phyloP scores from a whole-genome alignment of 2,329 filamentous ascomycete species.

The Colletotrichum paranaense region DNA sequence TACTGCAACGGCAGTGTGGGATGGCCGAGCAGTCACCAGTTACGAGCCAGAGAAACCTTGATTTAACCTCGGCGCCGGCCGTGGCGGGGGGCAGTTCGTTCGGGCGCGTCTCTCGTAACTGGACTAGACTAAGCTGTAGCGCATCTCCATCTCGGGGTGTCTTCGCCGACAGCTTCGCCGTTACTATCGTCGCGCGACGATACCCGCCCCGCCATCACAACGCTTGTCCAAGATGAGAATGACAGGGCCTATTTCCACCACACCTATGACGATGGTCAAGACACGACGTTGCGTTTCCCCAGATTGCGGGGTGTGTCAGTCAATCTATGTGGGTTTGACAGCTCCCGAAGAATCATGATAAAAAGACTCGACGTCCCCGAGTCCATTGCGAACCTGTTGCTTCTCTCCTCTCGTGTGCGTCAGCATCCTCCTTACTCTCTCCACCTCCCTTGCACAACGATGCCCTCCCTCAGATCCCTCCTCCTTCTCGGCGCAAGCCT shows the following conservation, averaged over 20 bases:
- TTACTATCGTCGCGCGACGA: background rate
- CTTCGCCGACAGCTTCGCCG: background rate
- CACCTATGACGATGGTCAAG: background rate
- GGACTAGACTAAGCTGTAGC: background rate
- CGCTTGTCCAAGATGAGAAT: background rate
- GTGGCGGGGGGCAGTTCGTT: background rate
- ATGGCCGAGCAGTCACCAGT: background rate
- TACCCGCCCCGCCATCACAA: background rate
- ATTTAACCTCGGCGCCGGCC: background rate
- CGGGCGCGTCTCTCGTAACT: background rate
- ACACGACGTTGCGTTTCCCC: background rate
- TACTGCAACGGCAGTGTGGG: background rate
- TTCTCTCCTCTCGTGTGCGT: background rate
- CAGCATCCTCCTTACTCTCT: background rate
- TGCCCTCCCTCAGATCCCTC: slow-evolving; percentile 14
- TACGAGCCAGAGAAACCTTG: too few relatives aligned
- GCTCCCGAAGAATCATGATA: background rate
- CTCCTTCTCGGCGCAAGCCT: slow-evolving; percentile 12
- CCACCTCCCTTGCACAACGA: background rate
- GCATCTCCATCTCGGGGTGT: background rate
- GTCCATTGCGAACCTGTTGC: fast-evolving
- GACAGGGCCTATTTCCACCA: background rate
- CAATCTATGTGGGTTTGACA: background rate
- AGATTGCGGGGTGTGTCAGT: background rate
- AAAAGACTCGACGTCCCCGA: background rate